Evolutionary conservation across 176 grass and related monocot species (phyloP).

Genomic region (Phoenix dactylifera): DNA sequence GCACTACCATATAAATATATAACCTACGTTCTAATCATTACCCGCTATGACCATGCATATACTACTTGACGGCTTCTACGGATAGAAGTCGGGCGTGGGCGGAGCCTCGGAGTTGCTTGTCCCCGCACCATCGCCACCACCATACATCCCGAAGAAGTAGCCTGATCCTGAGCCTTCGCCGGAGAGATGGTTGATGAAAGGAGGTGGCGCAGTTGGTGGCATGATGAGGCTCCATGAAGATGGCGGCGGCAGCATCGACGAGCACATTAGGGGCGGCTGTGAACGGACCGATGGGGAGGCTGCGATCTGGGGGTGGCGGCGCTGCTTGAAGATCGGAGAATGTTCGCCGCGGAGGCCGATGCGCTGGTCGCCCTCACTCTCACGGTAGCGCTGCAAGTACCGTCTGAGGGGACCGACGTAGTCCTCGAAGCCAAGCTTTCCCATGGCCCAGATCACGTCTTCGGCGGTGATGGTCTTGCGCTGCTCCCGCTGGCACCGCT

Average conservation of each 20-base stretch:
- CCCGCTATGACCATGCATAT: no score
- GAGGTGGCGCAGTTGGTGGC: constrained; percentile 12
- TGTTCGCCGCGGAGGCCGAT: constrained; percentile 2
- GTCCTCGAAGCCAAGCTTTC: constrained; percentile 55
- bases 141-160: constrained; percentile 37
- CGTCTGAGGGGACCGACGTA: constrained; percentile 33
- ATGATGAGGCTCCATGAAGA: constrained; percentile 20
- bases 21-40: no score
- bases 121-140: neutral
- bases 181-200: neutral
- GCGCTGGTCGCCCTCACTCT: constrained; percentile 16
- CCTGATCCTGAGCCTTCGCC: constrained; percentile 31
- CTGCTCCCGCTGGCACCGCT: constrained; percentile 53
- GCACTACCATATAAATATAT: no score
- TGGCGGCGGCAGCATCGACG: neutral
- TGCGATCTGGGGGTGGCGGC: constrained; percentile 9
- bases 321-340: constrained; percentile 1
- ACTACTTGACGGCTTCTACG: no score
- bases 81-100: neutral
- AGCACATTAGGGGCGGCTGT: neutral
- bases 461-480: constrained; percentile 73
- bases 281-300: neutral
- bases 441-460: constrained; percentile 68
- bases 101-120: neutral
- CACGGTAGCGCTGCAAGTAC: constrained; percentile 40